These are phyloP conservation scores for Fonsecaea pedrosoi DNA, from an alignment of 2,329 filamentous ascomycete species.

Conservation along the genomic window DNA sequence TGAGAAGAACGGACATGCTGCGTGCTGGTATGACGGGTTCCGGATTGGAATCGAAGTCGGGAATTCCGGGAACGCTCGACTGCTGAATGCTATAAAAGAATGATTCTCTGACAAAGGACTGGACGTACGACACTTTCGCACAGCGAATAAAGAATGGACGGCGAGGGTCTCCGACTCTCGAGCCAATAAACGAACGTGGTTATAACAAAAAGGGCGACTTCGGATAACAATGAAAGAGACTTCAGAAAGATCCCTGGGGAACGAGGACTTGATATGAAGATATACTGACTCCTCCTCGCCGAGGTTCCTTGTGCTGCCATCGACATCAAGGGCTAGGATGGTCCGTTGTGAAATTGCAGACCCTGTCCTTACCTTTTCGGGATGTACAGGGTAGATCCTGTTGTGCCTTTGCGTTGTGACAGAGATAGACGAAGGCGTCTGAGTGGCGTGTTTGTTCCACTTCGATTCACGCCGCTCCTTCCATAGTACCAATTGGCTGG, in stretches of 20 bases:
- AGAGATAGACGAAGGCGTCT: neutral
- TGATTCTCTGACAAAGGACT: conserved; percentile 28
- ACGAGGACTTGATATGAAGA: conserved; percentile 22
- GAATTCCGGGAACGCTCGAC: conserved; percentile 26
- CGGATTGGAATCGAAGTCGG: conserved; percentile 2
- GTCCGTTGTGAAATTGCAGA: conserved; percentile 29
- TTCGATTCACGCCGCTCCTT: conserved; percentile 15
- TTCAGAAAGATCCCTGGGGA: conserved; percentile 9
- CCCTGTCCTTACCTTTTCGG: conserved; percentile 9
- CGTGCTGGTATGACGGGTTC: neutral
- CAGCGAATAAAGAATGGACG: conserved; percentile 36
- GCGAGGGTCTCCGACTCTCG: conserved; percentile 35
- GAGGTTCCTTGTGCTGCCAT: conserved; percentile 2
- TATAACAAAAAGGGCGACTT: conserved; percentile 27
- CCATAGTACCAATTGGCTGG: neutral
- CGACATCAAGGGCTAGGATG: neutral
- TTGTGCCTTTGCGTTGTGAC: conserved; percentile 13
- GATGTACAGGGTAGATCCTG: conserved; percentile 10
- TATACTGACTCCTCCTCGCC: neutral
- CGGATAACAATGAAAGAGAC: conserved; percentile 25
- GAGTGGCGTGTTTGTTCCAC: conserved; percentile 25
- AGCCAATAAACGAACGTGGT: conserved; percentile 36
- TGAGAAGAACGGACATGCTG: conserved; percentile 33
- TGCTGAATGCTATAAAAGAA: conserved; percentile 28
- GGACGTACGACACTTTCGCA: conserved; percentile 36